These are phyloP conservation scores for Aspergillus sp. DNA, from an alignment of 2,329 filamentous ascomycete species.

Conservation along the genomic window DNA sequence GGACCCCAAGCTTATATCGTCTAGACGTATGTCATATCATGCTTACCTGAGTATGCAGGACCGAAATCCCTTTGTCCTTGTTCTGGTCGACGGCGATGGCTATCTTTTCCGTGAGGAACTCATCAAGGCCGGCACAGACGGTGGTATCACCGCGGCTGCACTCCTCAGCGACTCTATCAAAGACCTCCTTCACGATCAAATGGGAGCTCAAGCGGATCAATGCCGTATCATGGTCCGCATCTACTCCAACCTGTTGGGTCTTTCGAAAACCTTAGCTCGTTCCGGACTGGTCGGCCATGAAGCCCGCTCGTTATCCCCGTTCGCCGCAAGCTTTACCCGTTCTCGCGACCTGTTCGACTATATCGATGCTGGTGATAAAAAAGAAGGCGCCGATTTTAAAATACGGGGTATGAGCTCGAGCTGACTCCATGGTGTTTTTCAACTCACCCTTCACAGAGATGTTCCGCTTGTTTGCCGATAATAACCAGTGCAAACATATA, in stretches of 20 bases:
- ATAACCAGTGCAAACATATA: slow-evolving; percentile 62
- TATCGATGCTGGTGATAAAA: slow-evolving; percentile 59
- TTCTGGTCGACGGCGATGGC: slow-evolving; percentile 62
- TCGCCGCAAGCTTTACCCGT: slow-evolving; percentile 56
- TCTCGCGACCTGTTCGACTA: slow-evolving; percentile 60
- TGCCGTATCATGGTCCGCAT: slow-evolving; percentile 56
- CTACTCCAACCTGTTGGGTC: slow-evolving; percentile 54
- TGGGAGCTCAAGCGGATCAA: slow-evolving; percentile 47
- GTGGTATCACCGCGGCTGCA: slow-evolving; percentile 56
- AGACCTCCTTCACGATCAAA: slow-evolving; percentile 40
- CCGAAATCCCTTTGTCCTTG: slow-evolving; percentile 58
- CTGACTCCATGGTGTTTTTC: neutral
- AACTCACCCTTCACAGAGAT: slow-evolving; percentile 26
- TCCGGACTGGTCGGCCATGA: slow-evolving; percentile 52
- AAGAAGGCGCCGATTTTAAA: slow-evolving; percentile 60
- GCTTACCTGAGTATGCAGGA: slow-evolving; percentile 29
- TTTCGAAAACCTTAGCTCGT: slow-evolving; percentile 52
- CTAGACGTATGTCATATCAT: neutral
- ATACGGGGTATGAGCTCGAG: slow-evolving; percentile 46
- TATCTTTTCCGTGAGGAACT: slow-evolving; percentile 55
- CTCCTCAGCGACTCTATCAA: slow-evolving; percentile 52
- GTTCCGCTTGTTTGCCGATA: slow-evolving; percentile 53
- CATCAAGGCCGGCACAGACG: slow-evolving; percentile 48
- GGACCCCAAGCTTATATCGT: neutral
- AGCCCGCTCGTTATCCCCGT: slow-evolving; percentile 55